Evolutionary conservation across 2,329 filamentous ascomycete species (phyloP), one percentile per base, ranked within the genome.

Genomic region (Ceratocystis smalleyi): DNA sequence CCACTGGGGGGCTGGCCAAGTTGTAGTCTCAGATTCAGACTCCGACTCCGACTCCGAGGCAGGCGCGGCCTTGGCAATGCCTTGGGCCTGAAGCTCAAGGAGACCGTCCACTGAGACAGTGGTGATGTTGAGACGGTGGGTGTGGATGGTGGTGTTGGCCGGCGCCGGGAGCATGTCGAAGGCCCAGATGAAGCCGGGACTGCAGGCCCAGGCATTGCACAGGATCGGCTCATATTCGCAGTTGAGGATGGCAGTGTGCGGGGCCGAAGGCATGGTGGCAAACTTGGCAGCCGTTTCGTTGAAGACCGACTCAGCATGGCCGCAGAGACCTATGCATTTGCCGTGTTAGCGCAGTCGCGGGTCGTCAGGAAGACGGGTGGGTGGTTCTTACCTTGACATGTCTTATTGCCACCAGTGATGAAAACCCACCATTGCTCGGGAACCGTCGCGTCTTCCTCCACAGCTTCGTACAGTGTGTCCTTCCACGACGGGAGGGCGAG

Each of bases 341-440:
- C 27, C 17, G n/a, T 19, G 51, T 5, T 30, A 43, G 54, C 47
- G 30, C 64, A 57, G 35, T 8, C 12, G 12, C 3, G 1, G 15
- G 35, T 15, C 12, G 15, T 4, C 30, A 40, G 19, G 54, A 1
- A 51, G 5, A 22, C 12, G 35, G 3, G 35, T 15, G 35, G 3
- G 35, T 15, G 12, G 35, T 15, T 40, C 78, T 65, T 76, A 83
- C 82, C 81, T 71, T 81, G 86, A 77, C 88, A 92, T 40, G 88
- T 90, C 77, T 84, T 86, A 78, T 91, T 91, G 69, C 86, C 88
- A 69, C 86, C 88, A 8, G 84, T 88, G 69, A 89, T 76, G 69
- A 88, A 79, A 67, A 92, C 77, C 78, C 87, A 85, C 86, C 86
- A 91, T 75, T 90, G 85, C 74, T 87, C 85, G 4, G 87, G 85